A percentile compares a stretch with the other conserved stretches of the same genome.
These are phyloP conservation scores for Boletus rex-veris DNA, from an alignment of 768 basidiomycete genomes.

Conservation along the genomic window DNA sequence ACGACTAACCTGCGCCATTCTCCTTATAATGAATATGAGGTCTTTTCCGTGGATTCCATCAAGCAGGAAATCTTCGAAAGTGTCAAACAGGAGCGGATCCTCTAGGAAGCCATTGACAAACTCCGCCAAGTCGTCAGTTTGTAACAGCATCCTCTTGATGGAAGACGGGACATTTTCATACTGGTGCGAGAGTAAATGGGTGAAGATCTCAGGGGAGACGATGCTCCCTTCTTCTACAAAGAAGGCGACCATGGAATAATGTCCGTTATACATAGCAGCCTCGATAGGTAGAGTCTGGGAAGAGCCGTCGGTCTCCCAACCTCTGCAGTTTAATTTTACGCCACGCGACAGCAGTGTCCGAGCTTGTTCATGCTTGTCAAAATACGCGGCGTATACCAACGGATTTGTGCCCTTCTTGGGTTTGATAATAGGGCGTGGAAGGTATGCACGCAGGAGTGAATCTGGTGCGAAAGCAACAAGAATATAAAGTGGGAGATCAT, in stretches of 20 bases:
- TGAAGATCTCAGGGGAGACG: neutral
- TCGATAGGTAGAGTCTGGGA: neutral
- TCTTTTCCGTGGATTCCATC: neutral
- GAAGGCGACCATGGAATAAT: neutral
- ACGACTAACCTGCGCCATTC: neutral
- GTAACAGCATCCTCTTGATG: neutral
- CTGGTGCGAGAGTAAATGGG: neutral
- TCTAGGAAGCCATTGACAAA: neutral
- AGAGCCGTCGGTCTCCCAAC: neutral
- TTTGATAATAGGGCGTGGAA: neutral
- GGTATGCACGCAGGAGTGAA: neutral
- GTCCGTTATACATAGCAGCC: neutral
- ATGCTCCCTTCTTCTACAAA: neutral
- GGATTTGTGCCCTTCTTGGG: conserved; percentile 3
- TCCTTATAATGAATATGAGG: neutral
- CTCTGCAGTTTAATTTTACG: neutral
- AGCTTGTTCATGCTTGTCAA: neutral
- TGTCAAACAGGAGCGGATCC: neutral
- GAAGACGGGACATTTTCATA: neutral
- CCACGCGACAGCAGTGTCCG: neutral
- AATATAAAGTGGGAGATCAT: neutral
- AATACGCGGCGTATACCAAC: conserved; percentile 1
- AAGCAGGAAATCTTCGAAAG: no score
- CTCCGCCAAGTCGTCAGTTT: neutral
- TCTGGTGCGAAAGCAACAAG: neutral